Conservation (phyloP, 2,329 filamentous ascomycete genomes). For the Alternaria brassicicola region DNA sequence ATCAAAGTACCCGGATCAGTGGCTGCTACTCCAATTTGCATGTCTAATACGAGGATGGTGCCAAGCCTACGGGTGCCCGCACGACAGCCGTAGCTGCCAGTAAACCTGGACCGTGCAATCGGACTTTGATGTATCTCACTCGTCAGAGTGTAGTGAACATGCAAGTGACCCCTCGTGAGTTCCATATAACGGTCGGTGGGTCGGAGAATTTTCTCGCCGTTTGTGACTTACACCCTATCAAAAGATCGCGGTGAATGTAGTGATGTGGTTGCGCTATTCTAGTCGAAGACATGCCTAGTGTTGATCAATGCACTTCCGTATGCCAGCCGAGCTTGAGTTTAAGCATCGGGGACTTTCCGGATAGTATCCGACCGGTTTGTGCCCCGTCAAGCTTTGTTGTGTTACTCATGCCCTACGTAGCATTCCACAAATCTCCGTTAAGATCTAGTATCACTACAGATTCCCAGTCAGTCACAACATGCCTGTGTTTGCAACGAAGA, state of each 20-base stretch:
- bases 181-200: conserved; percentile 20
- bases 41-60: conserved; percentile 9
- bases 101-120: conserved; percentile 26
- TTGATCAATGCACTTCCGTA: conserved; percentile 10
- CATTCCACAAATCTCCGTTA: not conserved
- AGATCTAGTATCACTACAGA: not conserved
- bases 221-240: not conserved
- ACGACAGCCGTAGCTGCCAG: conserved; percentile 16
- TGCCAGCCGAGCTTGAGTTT: conserved; percentile 2
- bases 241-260: not conserved
- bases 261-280: conserved; percentile 1
- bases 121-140: conserved; percentile 16
- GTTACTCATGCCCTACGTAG: not conserved
- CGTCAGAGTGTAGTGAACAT: not conserved
- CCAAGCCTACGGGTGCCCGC: conserved; percentile 29
- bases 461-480: not conserved
- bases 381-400: not conserved
- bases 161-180: conserved; percentile 9
- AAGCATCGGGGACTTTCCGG: conserved; percentile 14
- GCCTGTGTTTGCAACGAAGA: not conserved
- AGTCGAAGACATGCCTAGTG: conserved; percentile 8
- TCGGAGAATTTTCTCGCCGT: conserved; percentile 26
- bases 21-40: conserved; percentile 4
- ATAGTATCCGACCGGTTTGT: conserved; percentile 15
- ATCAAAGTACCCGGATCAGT: not conserved